A percentile compares a stretch with the other conserved stretches of the same genome.
These are phyloP conservation scores for Xylariaceae sp. DNA, from an alignment of 2,329 filamentous ascomycete genomes.

Conservation along the genomic window DNA sequence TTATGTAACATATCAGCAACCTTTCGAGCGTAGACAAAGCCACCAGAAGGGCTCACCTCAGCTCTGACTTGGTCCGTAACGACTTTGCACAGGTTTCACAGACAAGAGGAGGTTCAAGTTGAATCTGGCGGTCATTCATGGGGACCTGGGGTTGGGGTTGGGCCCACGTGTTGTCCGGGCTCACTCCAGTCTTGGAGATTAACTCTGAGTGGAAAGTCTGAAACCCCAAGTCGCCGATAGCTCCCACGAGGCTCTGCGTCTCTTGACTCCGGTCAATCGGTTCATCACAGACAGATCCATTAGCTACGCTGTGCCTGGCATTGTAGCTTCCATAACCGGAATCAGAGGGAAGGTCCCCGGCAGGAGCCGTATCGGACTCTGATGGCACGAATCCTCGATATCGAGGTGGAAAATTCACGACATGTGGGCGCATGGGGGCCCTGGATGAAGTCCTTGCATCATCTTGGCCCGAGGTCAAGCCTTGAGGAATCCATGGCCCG, in stretches of 20 bases:
- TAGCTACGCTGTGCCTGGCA: conserved; percentile 38
- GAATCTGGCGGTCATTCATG: conserved; percentile 9
- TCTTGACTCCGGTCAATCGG: conserved; percentile 33
- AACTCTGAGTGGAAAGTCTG: conserved; percentile 11
- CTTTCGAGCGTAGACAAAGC: neutral
- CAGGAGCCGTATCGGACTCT: conserved; percentile 34
- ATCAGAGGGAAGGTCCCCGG: conserved; percentile 33
- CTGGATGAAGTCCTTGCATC: conserved; percentile 19
- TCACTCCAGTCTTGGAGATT: conserved; percentile 9
- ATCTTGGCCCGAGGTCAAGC: conserved; percentile 27
- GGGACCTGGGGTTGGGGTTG: conserved; percentile 9
- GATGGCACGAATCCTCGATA: conserved; percentile 32
- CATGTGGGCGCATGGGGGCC: neutral
- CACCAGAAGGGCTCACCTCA: conserved; percentile 41
- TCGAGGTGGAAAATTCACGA: conserved; percentile 27
- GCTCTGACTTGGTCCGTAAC: conserved; percentile 50
- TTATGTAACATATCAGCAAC: conserved; percentile 14
- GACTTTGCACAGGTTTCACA: conserved; percentile 37
- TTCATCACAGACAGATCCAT: conserved; percentile 40
- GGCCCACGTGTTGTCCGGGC: conserved; percentile 8
- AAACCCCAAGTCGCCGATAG: conserved; percentile 27
- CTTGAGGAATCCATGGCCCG: conserved; percentile 40
- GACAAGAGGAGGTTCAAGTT: conserved; percentile 15
- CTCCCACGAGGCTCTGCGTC: conserved; percentile 32
- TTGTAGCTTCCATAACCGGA: conserved; percentile 43